Evolutionary conservation across 2,329 filamentous ascomycete species (phyloP).

Genomic region (Eutypella sp.): DNA sequence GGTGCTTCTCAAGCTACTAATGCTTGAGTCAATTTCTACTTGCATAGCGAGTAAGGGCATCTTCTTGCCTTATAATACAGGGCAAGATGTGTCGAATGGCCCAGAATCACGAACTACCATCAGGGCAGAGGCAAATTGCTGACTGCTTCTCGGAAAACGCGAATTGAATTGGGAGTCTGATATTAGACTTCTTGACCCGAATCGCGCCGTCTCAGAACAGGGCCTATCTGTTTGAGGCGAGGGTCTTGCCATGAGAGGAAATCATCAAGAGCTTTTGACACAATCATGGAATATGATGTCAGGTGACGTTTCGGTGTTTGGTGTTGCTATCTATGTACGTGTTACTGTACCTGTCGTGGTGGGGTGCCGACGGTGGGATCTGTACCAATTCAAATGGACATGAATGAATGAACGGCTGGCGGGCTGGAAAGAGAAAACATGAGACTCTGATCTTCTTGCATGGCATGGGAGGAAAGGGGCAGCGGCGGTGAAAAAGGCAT

Average conservation of each 20-base stretch:
- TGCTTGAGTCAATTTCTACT: slow-evolving; percentile 35
- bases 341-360: no score
- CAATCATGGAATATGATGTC: not conserved
- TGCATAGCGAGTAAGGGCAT: not conserved
- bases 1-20: slow-evolving; percentile 53
- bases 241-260: no score
- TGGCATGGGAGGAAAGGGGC: not conserved
- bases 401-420: not conserved
- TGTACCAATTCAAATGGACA: no score
- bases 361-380: no score
- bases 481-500: not conserved
- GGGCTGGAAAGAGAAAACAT: not conserved
- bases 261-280: not conserved
- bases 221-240: no score
- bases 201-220: not conserved
- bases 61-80: slow-evolving; percentile 2
- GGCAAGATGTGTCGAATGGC: no score
- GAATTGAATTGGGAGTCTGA: not conserved
- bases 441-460: not conserved
- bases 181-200: not conserved
- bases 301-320: not conserved
- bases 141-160: not conserved
- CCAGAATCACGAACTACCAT: not conserved
- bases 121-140: not conserved
- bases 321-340: not conserved